Evolutionary conservation across 306 rosid species (phyloP).

Genomic region (Luffa aegyptiaca): DNA sequence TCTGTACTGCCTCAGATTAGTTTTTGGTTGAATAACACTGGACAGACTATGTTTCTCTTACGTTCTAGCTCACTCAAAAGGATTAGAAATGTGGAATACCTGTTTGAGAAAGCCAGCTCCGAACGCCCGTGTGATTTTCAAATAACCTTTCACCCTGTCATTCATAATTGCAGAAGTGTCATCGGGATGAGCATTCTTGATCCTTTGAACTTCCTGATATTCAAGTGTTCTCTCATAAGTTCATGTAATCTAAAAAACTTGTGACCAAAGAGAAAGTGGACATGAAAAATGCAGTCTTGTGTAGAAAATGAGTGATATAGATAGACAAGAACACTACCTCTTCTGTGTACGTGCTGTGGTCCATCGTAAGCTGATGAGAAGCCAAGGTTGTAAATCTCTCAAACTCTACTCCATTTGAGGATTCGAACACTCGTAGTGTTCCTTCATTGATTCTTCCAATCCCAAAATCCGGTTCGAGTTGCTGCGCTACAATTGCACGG

Average conservation of each 20-base stretch:
- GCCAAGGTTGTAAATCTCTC: constrained; percentile 11
- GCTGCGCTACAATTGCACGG: constrained; percentile 48
- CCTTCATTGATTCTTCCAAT: constrained; percentile 22
- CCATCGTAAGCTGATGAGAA: constrained; percentile 57
- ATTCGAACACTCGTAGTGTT: constrained; percentile 7
- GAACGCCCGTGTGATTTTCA: constrained; percentile 84
- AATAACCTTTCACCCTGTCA: constrained; percentile 62
- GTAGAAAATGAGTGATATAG: background rate
- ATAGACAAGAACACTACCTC: constrained; percentile 35
- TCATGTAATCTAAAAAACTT: background rate
- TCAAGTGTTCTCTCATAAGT: background rate
- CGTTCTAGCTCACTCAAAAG: background rate
- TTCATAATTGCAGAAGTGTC: constrained; percentile 50
- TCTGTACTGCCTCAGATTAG: background rate
- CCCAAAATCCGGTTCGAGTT: constrained; percentile 13
- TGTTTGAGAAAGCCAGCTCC: constrained; percentile 85
- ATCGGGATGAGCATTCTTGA: constrained; percentile 57
- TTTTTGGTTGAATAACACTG: background rate
- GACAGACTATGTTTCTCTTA: background rate
- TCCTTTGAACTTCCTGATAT: constrained; percentile 62
- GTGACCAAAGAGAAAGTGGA: background rate
- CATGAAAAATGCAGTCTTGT: background rate
- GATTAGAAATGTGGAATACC: constrained; percentile 23
- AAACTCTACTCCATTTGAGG: constrained; percentile 16
- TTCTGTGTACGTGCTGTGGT: constrained; percentile 49